Evolutionary conservation across 2,329 filamentous ascomycete species (phyloP), one percentile per base, ranked within the genome.

Genomic region (Phaeosphaeria sp.): DNA sequence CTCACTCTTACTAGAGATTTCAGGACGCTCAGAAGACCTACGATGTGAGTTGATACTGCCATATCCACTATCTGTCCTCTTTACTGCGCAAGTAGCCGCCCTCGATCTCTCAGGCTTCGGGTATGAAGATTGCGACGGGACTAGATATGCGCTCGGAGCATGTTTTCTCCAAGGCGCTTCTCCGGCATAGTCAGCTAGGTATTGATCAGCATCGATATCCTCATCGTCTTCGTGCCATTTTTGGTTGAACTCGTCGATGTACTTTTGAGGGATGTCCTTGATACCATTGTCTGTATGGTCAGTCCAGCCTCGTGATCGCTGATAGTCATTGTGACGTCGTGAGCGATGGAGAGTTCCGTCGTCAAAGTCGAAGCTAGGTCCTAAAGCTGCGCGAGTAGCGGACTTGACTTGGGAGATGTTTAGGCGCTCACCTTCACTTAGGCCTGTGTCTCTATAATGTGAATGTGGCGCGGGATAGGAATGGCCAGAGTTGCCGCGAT

Each of bases 231-330:
- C 60, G 27, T 56, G 49, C 57, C 59, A 66, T n/a, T 27, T 36
- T 13, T 51, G 25, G 9, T 63, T 57, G 51, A 61, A 66, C 47
- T 69, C 65, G 20, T 65, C 49, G 3, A 61, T 39, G 44, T 67
- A 68, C 18, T 53, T 42, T 8, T 61, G 49, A 0, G 63, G 61
- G 30, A 66, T 59, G 4, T 8, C 6, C 15, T 21, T 25, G 21
- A 18, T 0, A 36, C 6, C 11, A 36, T 7, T 36, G 30, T 3
- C 15, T 30, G 47, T 51, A n/a, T 44, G 18, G 18, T 53, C 43
- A 3, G 18, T 46, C 43, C 42, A 40, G 2, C 43, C 43, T 8
- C 30, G 27, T 7, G 39, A 33, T 7, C 42, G 40, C 11, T 55
- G 30, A 22, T 57, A 50, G 15, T 18, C 42, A 20, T 20, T 21